phyloP scores from a whole-genome alignment of 495 filamentous ascomycete species.

The Apiosordaria backusii region DNA sequence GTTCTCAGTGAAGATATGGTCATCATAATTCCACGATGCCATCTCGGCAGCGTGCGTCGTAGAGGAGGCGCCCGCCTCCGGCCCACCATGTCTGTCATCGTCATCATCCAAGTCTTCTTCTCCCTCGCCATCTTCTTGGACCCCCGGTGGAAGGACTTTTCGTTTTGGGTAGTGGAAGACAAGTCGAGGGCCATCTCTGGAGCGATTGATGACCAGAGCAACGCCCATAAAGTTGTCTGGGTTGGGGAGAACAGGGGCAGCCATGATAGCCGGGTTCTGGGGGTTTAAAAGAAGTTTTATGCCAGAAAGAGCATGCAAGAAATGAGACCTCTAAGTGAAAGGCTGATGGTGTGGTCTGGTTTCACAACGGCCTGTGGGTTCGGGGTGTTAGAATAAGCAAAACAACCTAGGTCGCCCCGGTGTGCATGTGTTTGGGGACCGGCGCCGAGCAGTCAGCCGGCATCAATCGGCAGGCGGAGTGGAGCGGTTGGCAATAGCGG shows the following conservation, averaged over 20 bases:
- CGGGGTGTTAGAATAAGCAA: background rate
- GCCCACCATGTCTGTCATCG: constrained; percentile 33
- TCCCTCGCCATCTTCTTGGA: constrained; percentile 25
- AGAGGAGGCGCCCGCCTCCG: constrained; percentile 36
- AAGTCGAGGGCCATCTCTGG: constrained; percentile 75
- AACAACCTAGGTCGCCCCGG: background rate
- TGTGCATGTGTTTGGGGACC: background rate
- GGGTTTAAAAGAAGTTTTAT: background rate
- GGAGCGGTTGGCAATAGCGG: background rate
- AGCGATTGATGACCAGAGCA: constrained; percentile 76
- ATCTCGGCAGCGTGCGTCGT: constrained; percentile 36
- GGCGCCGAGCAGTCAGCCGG: background rate
- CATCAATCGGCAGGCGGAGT: background rate
- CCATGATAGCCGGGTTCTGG: constrained; percentile 27
- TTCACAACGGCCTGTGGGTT: background rate
- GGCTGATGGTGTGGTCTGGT: background rate
- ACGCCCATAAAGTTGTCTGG: constrained; percentile 62
- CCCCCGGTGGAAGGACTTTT: constrained; percentile 31
- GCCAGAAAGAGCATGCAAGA: background rate
- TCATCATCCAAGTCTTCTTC: constrained; percentile 48
- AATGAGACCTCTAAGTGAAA: background rate
- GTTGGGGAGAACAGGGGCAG: constrained; percentile 45
- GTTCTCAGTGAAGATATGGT: constrained; percentile 48
- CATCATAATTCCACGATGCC: constrained; percentile 55
- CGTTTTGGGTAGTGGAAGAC: constrained; percentile 84